phyloP scores from a whole-genome alignment of 208 protist species.

The Leishmania braziliensis region DNA sequence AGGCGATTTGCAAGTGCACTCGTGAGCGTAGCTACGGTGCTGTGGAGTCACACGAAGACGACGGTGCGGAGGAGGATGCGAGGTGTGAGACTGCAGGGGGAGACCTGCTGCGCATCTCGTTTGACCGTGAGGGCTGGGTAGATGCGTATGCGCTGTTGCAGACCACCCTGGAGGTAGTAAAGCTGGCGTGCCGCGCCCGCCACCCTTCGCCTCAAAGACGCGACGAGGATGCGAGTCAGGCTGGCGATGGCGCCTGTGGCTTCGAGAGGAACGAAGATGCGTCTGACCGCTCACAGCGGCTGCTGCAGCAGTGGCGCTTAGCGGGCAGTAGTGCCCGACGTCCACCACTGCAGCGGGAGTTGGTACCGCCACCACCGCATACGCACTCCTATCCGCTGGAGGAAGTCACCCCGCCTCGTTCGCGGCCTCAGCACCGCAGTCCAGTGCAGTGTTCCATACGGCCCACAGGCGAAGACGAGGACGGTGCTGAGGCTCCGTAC shows the following conservation, averaged over 20 bases:
- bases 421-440: not conserved
- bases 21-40: not conserved
- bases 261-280: not conserved
- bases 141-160: slow-evolving; percentile 44
- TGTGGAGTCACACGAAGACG: slow-evolving; percentile 2
- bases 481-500: not conserved
- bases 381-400: slow-evolving; percentile 18
- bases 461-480: not conserved
- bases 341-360: not conserved
- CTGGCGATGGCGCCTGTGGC: not conserved
- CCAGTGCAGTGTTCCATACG: not conserved
- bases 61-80: not conserved
- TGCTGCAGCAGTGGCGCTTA: slow-evolving; percentile 1
- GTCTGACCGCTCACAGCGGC: not conserved
- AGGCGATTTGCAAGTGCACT: slow-evolving; percentile 8
- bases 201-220: not conserved
- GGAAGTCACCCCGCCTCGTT: not conserved
- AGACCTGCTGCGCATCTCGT: slow-evolving; percentile 29
- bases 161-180: slow-evolving; percentile 33
- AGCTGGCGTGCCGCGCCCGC: slow-evolving; percentile 9
- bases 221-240: not conserved
- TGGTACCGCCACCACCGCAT: slow-evolving; percentile 3
- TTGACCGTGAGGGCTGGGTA: slow-evolving; percentile 47
- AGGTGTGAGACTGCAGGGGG: not conserved
- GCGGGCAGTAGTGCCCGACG: not conserved